Percentiles rank a stretch among this genome's conserved stretches.
phyloP scores from a whole-genome alignment of 2,329 filamentous ascomycete genomes.

The Monascus ruber region DNA sequence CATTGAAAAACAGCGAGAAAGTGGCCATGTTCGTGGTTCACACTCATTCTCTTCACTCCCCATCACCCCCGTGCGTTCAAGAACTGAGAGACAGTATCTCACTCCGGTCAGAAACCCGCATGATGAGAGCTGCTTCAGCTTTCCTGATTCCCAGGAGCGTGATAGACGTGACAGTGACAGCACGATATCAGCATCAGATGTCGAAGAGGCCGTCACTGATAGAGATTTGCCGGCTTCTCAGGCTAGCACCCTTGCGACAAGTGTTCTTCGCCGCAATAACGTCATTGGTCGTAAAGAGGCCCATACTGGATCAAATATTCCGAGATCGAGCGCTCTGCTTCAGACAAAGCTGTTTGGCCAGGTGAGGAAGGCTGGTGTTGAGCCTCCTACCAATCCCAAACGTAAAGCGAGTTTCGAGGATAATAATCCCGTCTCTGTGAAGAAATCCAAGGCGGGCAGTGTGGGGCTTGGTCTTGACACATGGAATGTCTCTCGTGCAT shows the following conservation, averaged over 20 bases:
- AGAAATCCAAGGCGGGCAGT: slow-evolving; percentile 40
- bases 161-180: slow-evolving; percentile 67
- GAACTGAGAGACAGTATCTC: slow-evolving; percentile 43
- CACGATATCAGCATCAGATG: slow-evolving; percentile 62
- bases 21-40: slow-evolving; percentile 59
- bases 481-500: slow-evolving; percentile 18
- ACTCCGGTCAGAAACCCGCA: slow-evolving; percentile 46
- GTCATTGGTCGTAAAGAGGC: slow-evolving; percentile 27
- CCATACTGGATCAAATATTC: slow-evolving; percentile 25
- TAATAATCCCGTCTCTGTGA: slow-evolving; percentile 25
- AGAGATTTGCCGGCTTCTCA: slow-evolving; percentile 61
- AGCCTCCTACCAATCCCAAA: slow-evolving; percentile 21
- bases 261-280: slow-evolving; percentile 55
- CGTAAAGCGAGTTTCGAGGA: slow-evolving; percentile 29
- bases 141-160: slow-evolving; percentile 24
- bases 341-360: slow-evolving; percentile 54
- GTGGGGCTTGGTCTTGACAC: slow-evolving; percentile 48
- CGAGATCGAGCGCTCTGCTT: slow-evolving; percentile 36
- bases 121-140: slow-evolving; percentile 27
- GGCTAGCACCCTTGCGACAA: slow-evolving; percentile 65
- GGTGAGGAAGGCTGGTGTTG: slow-evolving; percentile 44
- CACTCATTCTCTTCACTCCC: slow-evolving; percentile 81
- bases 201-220: slow-evolving; percentile 43
- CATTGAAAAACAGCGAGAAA: slow-evolving; percentile 38
- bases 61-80: slow-evolving; percentile 55